Evolutionary conservation across 2,329 filamentous ascomycete genomes (phyloP).

Genomic region (Penicillium italicum): DNA sequence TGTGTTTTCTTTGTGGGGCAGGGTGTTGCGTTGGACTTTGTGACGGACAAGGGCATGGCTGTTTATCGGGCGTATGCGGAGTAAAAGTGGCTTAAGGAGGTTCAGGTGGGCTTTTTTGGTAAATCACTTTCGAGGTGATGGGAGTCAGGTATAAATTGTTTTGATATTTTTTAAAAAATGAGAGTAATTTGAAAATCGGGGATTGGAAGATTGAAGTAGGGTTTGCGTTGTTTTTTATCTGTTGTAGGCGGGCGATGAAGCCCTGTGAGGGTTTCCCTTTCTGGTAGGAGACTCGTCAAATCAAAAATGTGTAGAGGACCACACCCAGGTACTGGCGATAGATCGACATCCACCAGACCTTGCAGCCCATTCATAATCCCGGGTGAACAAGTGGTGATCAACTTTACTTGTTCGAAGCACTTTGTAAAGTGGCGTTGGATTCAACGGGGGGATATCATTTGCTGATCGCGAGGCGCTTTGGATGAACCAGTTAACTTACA

Average conservation of each 20-base stretch:
- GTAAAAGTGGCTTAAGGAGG: conserved; percentile 11
- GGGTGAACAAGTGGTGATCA: neutral
- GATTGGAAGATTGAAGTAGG: neutral
- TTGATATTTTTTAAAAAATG: neutral
- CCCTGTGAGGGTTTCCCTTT: neutral
- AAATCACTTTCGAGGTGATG: neutral
- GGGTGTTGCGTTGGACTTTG: conserved; percentile 49
- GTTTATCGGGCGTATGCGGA: conserved; percentile 49
- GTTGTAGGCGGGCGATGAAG: neutral
- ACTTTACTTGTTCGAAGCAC: neutral
- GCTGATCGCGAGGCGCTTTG: conserved; percentile 9
- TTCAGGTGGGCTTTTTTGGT: neutral
- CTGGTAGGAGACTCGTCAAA: neutral
- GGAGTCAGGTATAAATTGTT: neutral
- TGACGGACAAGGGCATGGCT: conserved; percentile 44
- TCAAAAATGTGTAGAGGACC: neutral
- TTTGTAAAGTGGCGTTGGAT: neutral
- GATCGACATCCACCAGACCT: neutral
- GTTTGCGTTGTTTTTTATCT: neutral
- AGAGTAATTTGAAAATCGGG: conserved; percentile 23
- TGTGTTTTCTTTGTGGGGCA: conserved; percentile 65
- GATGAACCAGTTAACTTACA: conserved; percentile 8
- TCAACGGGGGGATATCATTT: neutral
- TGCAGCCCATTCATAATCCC: neutral
- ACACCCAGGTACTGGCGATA: neutral